phyloP scores from a whole-genome alignment of 1,284 basidiomycete genomes.

The Irpex sp. region DNA sequence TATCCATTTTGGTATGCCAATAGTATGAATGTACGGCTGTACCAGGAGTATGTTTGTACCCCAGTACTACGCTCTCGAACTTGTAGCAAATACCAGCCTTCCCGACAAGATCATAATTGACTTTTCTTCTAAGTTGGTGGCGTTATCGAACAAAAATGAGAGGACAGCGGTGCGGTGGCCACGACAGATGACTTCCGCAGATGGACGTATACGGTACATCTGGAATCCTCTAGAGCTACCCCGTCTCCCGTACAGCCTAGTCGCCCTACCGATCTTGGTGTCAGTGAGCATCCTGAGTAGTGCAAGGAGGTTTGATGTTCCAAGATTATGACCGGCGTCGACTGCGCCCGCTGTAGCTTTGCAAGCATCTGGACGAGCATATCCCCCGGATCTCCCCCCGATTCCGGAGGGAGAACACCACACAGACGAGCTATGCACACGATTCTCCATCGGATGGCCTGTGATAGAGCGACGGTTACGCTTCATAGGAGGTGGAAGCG shows the following conservation, averaged over 20 bases:
- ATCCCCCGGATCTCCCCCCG: slow-evolving; percentile 56
- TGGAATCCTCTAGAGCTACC: slow-evolving; percentile 9
- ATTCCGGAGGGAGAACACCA: slow-evolving; percentile 87
- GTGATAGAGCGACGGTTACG: slow-evolving; percentile 75
- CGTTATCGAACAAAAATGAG: slow-evolving; percentile 6
- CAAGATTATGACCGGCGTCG: slow-evolving; percentile 46
- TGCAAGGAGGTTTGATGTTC: slow-evolving; percentile 23
- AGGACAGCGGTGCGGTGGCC: slow-evolving; percentile 10
- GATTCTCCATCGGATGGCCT: slow-evolving; percentile 82
- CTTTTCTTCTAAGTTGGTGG: too few species aligned
- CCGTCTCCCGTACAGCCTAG: slow-evolving; percentile 20
- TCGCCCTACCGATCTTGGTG: slow-evolving; percentile 20
- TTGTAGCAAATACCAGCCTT: too few species aligned
- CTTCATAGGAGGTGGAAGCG: slow-evolving; percentile 53
- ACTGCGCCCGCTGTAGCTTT: slow-evolving; percentile 32
- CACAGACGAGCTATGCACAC: slow-evolving; percentile 86
- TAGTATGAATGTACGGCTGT: too few species aligned
- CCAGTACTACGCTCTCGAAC: too few species aligned
- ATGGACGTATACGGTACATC: not conserved
- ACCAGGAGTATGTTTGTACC: too few species aligned
- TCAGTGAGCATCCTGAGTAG: slow-evolving; percentile 24
- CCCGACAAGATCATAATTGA: too few species aligned
- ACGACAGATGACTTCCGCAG: slow-evolving; percentile 6
- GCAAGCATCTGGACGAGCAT: slow-evolving; percentile 26
- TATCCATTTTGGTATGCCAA: too few species aligned